Evolutionary conservation across 2,329 filamentous ascomycete species (phyloP).

Genomic region (Colletotrichum musicola): DNA sequence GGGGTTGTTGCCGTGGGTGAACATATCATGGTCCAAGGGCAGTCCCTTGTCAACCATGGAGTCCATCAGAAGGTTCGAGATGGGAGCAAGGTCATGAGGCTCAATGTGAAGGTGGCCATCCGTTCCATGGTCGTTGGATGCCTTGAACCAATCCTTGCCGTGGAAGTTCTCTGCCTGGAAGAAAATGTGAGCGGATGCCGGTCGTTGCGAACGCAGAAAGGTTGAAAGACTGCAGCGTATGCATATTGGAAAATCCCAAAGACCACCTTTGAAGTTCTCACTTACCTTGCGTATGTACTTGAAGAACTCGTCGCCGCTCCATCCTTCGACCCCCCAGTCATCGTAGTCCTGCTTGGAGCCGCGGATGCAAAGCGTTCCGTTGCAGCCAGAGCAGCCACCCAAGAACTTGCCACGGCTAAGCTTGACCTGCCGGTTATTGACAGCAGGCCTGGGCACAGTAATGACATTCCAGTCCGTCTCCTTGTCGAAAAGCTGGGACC

Average conservation of each 20-base stretch:
- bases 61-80: conserved; percentile 66
- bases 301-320: conserved; percentile 70
- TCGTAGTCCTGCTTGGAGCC: conserved; percentile 63
- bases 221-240: too few relatives aligned
- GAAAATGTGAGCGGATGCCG: not conserved
- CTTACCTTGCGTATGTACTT: conserved; percentile 66
- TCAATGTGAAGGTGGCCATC: conserved; percentile 66
- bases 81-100: conserved; percentile 70
- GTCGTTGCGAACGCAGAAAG: not conserved
- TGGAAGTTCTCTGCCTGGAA: conserved; percentile 68
- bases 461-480: conserved; percentile 66
- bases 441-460: conserved; percentile 52
- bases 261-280: too few relatives aligned
- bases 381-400: conserved; percentile 62
- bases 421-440: conserved; percentile 59
- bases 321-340: conserved; percentile 67
- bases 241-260: too few relatives aligned
- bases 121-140: conserved; percentile 61
- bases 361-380: conserved; percentile 63
- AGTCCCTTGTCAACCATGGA: conserved; percentile 68
- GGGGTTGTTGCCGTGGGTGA: conserved; percentile 61
- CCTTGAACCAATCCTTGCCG: conserved; percentile 68
- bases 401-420: conserved; percentile 63
- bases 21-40: conserved; percentile 70
- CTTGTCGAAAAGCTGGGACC: conserved; percentile 47